Base-by-base conservation (phyloP, 805 yeast species). In the Spathaspora passalidarum region DNA sequence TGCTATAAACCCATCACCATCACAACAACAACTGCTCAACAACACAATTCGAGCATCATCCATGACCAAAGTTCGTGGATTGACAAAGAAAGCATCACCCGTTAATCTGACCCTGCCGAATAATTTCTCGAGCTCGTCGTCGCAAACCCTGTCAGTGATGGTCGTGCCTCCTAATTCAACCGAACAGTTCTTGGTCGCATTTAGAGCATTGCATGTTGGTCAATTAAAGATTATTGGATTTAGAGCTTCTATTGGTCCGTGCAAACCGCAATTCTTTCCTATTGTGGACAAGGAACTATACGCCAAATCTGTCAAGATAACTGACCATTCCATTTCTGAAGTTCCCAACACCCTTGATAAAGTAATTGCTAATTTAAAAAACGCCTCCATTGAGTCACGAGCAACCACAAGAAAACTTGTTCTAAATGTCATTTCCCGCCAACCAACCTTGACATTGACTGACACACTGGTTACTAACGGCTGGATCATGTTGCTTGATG, bases 401-500 rank as follows among this genome's bases (percentile, higher is more conserved):
- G 61, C 45, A 0, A 29, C 47, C 2, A 51, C 56, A 1, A 57
- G 52, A 40, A 43, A 36, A 6, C 42, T 71, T 10, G 51, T 57
- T 1, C 68, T 46, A 55, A 75, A 50, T 3, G 72, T 66, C 1
- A 60, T 68, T 7, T 65, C 72, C 35, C 61, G 71, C 0, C 90
- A 88, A 54, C 96, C 96, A 0, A 63, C 75, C 4, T 63, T 88
- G 25, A 72, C 79, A 2, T 56, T 84, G 11, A 63, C 77, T 1
- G 72, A 76, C 36, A 65, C 78, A 5, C 76, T 80, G 54, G 71
- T 84, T 11, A 73, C 78, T 17, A 83, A 82, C 53, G 80, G 81
- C 3, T 83, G 88, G 81, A 56, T 84, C 3, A 84, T 88, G 88
- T 63, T 88, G 13, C 63, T 89, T 10, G 96, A 88, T 57, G 96